phyloP scores from a whole-genome alignment of 768 basidiomycete species.

The Gelatoporia subvermispora region DNA sequence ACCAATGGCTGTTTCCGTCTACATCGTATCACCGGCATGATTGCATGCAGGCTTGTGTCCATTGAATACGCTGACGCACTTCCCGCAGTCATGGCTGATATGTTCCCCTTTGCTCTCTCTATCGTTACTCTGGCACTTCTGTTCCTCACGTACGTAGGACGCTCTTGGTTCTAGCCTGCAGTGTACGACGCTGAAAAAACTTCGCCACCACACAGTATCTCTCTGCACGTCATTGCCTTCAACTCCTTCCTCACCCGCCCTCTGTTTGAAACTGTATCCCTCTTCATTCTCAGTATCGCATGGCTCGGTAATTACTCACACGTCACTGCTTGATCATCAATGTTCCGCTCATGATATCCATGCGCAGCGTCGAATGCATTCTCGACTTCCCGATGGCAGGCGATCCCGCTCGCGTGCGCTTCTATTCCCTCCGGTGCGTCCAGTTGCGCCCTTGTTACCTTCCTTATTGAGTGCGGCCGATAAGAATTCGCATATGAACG shows the following conservation, averaged over 20 bases:
- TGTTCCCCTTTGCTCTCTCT: slow-evolving; percentile 57
- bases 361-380: slow-evolving; percentile 51
- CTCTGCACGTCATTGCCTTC: slow-evolving; percentile 36
- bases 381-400: slow-evolving; percentile 53
- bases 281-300: slow-evolving; percentile 42
- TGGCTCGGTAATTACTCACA: slow-evolving; percentile 42
- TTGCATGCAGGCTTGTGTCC: not conserved
- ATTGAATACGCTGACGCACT: not conserved
- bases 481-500: slow-evolving; percentile 39
- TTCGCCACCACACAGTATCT: slow-evolving; percentile 30
- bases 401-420: slow-evolving; percentile 43
- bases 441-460: not conserved
- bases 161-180: not conserved
- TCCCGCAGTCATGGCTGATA: slow-evolving; percentile 46
- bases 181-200: not conserved
- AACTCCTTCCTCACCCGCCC: slow-evolving; percentile 43
- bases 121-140: slow-evolving; percentile 45
- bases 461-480: not conserved
- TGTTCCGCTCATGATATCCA: not conserved
- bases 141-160: slow-evolving; percentile 33
- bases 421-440: slow-evolving; percentile 41
- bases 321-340: not conserved
- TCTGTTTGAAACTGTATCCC: slow-evolving; percentile 42
- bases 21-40: too few species aligned
- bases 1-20: too few species aligned